phyloP scores from a whole-genome alignment of 208 protist genomes.

The Crithidia mellificae region DNA sequence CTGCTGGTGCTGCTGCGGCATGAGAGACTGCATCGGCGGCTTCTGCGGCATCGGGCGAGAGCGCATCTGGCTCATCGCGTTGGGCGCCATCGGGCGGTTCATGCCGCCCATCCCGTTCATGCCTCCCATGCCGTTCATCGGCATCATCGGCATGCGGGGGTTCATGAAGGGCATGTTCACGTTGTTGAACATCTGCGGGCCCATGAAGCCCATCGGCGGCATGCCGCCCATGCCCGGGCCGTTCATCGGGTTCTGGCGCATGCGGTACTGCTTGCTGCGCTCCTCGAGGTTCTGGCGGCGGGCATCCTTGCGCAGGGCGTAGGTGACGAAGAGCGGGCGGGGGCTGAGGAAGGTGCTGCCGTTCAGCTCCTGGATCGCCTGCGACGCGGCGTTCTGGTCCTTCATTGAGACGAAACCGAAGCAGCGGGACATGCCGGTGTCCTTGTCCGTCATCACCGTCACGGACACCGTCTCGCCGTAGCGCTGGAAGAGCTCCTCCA shows the following conservation, averaged over 20 bases:
- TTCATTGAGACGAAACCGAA: slow-evolving; percentile 99
- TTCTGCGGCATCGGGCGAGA: slow-evolving; percentile 54
- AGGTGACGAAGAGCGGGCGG: slow-evolving; percentile 97
- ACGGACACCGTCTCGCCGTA: slow-evolving; percentile 97
- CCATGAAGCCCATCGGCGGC: slow-evolving; percentile 47
- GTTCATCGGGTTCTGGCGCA: slow-evolving; percentile 72
- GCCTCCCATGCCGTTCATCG: slow-evolving; percentile 43
- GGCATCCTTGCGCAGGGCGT: slow-evolving; percentile 97
- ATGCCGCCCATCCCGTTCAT: slow-evolving; percentile 29
- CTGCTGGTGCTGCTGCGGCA: slow-evolving; percentile 54
- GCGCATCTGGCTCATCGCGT: slow-evolving; percentile 82
- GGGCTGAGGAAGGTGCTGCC: slow-evolving; percentile 93
- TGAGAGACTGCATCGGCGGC: slow-evolving; percentile 67
- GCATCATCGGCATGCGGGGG: slow-evolving; percentile 81
- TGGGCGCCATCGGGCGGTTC: slow-evolving; percentile 51
- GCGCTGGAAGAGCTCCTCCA: slow-evolving; percentile 95
- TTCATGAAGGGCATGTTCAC: slow-evolving; percentile 79
- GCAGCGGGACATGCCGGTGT: slow-evolving; percentile 88
- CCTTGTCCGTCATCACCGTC: slow-evolving; percentile 96
- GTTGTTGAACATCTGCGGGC: slow-evolving; percentile 63
- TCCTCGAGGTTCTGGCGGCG: slow-evolving; percentile 94
- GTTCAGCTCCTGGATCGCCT: slow-evolving; percentile 97
- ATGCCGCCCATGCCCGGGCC: slow-evolving; percentile 55
- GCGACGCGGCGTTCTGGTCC: slow-evolving; percentile 92
- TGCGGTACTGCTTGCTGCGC: slow-evolving; percentile 82